Evolutionary conservation across 495 filamentous ascomycete genomes (phyloP), one percentile per base, ranked within the genome.

Genomic region (Chaetomium tenue): DNA sequence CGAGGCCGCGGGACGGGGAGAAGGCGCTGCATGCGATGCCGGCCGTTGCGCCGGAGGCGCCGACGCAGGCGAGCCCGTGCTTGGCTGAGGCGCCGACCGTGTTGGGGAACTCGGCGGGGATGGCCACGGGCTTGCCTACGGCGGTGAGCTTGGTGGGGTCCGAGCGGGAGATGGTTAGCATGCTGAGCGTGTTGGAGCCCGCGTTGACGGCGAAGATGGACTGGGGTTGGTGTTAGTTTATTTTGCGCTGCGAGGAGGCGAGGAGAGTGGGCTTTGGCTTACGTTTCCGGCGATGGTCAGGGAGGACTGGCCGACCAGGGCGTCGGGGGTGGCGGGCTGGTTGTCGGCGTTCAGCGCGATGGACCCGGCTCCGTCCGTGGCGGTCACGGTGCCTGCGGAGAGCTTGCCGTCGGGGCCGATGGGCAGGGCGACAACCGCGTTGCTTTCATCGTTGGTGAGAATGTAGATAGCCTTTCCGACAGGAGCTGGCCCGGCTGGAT

Each of bases 151-250:
- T 28, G 18, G 77, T 79, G 5, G 85, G 79, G 67, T 87, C 71
- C 6, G 64, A 18, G 0, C 71, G 58, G 23, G 70, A 70, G 71
- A 88, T 87, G 54, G 71, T 63, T 50, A 88, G 74, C 80, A 86
- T 81, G 63, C 76, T 79, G 3, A 86, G 47, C 3, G 82, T 82
- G 69, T 87, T 84, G 44, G 82, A 86, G 39, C 84, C 84, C n/a
- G 86, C 74, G 71, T 87, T 87, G 44, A 87, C 84, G 25, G 82
- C 83, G 59, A 87, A 84, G 37, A 87, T 60, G 60, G 62, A 44
- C 79, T 82, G 56, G 40, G 11, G 13, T 16, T 50, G 20, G 16
- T 11, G 18, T 50, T 50, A 50, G 20, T 50, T 23, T 50, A 11
- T 22, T 4, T 37, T 37, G 3, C 33, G 30, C 7, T 3, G 3